A percentile compares a stretch with the other conserved stretches of the same genome.
These are phyloP conservation scores for Phaseolus lunatus DNA, from an alignment of 306 rosid genomes.

Conservation along the genomic window DNA sequence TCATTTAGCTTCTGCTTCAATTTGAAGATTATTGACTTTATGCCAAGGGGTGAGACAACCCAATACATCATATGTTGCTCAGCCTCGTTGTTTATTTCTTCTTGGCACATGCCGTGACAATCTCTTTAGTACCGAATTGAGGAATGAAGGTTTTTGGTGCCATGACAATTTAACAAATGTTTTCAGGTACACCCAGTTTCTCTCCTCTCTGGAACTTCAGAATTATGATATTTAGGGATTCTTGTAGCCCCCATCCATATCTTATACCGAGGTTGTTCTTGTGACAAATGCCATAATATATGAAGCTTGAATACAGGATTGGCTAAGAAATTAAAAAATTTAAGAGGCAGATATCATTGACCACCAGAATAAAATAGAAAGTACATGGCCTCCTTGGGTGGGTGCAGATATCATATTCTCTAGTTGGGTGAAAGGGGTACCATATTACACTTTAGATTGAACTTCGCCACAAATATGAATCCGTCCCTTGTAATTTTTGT, in stretches of 20 bases:
- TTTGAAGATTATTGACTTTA: slow-evolving; percentile 34
- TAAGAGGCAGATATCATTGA: slow-evolving; percentile 32
- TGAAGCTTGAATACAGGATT: slow-evolving; percentile 15
- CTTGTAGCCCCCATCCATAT: background rate
- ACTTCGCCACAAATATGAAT: background rate
- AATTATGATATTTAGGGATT: slow-evolving; percentile 1
- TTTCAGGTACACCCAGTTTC: slow-evolving; percentile 40
- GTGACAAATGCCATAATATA: background rate
- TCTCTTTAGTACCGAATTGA: background rate
- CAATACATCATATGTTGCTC: slow-evolving; percentile 22
- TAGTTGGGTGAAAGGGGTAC: background rate
- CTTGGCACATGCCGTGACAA: background rate
- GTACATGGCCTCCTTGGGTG: background rate
- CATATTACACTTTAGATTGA: background rate
- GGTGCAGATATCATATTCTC: background rate
- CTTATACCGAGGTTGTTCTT: slow-evolving; percentile 3
- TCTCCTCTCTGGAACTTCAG: background rate
- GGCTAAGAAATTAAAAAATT: slow-evolving; percentile 5
- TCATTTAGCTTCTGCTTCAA: slow-evolving; percentile 25
- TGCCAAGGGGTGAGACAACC: slow-evolving; percentile 25
- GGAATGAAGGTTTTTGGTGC: slow-evolving; percentile 25
- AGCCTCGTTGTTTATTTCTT: slow-evolving; percentile 3
- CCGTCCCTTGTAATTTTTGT: slow-evolving; percentile 1
- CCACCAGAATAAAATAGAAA: background rate
- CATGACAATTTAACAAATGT: slow-evolving; percentile 27